Evolutionary conservation across 306 rosid species (phyloP), one percentile per base, ranked within the genome.

Genomic region (Elaeagnus macrophylla): DNA sequence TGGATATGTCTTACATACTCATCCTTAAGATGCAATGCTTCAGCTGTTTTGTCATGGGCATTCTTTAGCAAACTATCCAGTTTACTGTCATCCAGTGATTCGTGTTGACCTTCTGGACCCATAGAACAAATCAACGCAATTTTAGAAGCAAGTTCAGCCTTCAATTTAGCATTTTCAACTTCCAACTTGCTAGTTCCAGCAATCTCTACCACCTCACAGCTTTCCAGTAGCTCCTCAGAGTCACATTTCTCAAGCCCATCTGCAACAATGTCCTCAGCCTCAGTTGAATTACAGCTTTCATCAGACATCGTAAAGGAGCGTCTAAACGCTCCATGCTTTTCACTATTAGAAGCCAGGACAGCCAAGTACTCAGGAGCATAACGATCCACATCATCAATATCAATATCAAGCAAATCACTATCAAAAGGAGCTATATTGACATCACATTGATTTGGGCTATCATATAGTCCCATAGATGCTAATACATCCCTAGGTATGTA

Each of bases 111-210:
- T 43, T 76, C 85, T 54, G 88, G 94, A 69, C 59, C 73, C 40
- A 73, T 71, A n/a, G 87, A 78, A 79, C 99, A 93, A 18, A 79
- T 69, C 32, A 84, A 57, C 14, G 96, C 99, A 64, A 84, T 82
- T 40, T 81, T 84, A 65, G 89, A 54, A 72, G 99, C 99, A 69
- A 93, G 96, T 11, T 93, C 99, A 56, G 99, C 99, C 79, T 87
- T 93, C 77, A 93, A 73, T 76, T 87, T 87, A 58, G 99, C 99
- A 79, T 93, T 93, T 69, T 87, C 96, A 75, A 93, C 99, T 66
- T 93, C 99, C 85, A 93, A 18, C 79, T 77, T 87, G 78, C 85
- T 75, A 53, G 99, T 93, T 60, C 99, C 99, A 61, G 94, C 88
- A 66, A 93, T 82, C 80, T 93, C 99, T 41, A 87, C 70, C 77